A percentile compares a stretch with the other conserved stretches of the same genome.
phyloP scores from a whole-genome alignment of 371 early-diverging fungal genomes.

The Mucor plumbeus region DNA sequence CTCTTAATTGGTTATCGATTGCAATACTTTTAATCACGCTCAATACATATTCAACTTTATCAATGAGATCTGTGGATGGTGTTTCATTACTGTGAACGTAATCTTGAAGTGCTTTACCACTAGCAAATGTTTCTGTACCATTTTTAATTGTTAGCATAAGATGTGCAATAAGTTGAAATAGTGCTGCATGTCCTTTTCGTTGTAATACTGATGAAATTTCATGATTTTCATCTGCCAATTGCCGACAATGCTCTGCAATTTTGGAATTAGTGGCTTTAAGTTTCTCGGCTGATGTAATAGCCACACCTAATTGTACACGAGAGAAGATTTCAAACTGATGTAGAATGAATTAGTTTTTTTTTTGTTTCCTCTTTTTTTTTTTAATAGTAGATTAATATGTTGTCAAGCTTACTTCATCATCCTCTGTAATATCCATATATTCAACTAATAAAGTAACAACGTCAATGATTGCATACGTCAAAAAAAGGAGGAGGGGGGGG shows the following conservation, averaged over 20 bases:
- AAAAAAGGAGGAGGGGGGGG: no score
- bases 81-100: neutral
- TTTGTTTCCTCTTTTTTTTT: neutral
- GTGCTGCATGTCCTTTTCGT: neutral
- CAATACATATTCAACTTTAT: neutral
- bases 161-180: slow-evolving; percentile 22
- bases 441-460: slow-evolving; percentile 26
- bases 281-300: slow-evolving; percentile 38
- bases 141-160: slow-evolving; percentile 6
- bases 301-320: slow-evolving; percentile 42
- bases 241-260: slow-evolving; percentile 9
- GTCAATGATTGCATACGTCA: neutral
- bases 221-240: neutral
- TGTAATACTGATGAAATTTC: neutral
- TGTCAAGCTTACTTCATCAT: slow-evolving; percentile 33
- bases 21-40: neutral
- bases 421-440: slow-evolving; percentile 30
- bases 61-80: neutral
- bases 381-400: neutral
- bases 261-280: slow-evolving; percentile 34
- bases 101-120: neutral
- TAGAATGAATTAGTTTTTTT: neutral
- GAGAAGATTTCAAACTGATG: slow-evolving; percentile 43
- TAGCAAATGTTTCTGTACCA: neutral
- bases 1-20: neutral